Conservation (phyloP, 371 early-diverging fungal species). For the Mortierella sp. region DNA sequence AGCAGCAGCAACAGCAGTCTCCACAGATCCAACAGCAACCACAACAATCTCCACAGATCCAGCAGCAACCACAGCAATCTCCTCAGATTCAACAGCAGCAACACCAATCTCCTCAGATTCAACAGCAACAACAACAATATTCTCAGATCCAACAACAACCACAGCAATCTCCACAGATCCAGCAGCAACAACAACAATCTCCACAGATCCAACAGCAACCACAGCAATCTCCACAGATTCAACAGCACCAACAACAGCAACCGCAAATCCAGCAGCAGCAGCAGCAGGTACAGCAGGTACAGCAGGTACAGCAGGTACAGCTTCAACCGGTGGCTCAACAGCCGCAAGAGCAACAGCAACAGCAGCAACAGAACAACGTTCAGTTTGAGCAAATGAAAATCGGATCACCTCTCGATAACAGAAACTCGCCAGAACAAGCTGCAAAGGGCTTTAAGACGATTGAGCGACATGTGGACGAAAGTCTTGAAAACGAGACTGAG, state of each 20-base stretch:
- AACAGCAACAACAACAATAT: slow-evolving; percentile 12
- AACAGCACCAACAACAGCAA: slow-evolving; percentile 11
- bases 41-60: slow-evolving; percentile 9
- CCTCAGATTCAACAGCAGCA: slow-evolving; percentile 15
- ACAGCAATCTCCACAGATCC: slow-evolving; percentile 1
- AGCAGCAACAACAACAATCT: slow-evolving; percentile 15
- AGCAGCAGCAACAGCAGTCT: slow-evolving; percentile 20
- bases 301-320: slow-evolving; percentile 8
- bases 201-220: slow-evolving; percentile 14
- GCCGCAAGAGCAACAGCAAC: not conserved
- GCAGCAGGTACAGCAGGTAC: slow-evolving; percentile 9
- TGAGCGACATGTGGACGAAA: slow-evolving; percentile 67
- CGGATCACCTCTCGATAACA: slow-evolving; percentile 14
- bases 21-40: slow-evolving; percentile 19
- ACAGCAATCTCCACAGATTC: slow-evolving; percentile 7
- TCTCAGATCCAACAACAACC: slow-evolving; percentile 13
- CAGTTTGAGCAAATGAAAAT: slow-evolving; percentile 9
- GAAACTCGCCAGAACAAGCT: slow-evolving; percentile 20
- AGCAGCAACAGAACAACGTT: not conserved
- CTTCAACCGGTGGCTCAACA: not conserved
- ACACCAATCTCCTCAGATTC: not conserved
- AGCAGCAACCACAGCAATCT: slow-evolving; percentile 6
- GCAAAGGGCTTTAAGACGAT: slow-evolving; percentile 62
- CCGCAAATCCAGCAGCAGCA: slow-evolving; percentile 4
- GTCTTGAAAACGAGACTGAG: slow-evolving; percentile 65